Evolutionary conservation across 2,329 filamentous ascomycete genomes (phyloP).

Genomic region (Tolypocladium cylindrosporum): DNA sequence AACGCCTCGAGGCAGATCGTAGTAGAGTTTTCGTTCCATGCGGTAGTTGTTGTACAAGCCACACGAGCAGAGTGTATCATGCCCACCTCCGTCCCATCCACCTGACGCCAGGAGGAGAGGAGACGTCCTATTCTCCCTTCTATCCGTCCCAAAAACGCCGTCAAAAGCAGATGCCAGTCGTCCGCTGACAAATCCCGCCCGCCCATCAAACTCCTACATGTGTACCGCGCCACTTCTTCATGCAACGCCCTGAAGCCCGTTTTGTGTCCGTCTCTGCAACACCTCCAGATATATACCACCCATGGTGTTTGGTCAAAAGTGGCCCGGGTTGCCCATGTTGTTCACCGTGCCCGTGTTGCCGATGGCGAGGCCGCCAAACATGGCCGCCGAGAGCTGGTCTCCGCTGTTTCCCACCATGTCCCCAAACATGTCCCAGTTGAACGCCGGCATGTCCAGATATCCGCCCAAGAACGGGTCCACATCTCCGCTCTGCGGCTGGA

Average conservation of each 20-base stretch:
- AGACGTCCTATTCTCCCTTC: background rate
- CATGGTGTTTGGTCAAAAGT: background rate
- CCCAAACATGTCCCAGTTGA: slow-evolving; percentile 38
- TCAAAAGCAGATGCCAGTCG: background rate
- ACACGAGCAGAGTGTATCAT: background rate
- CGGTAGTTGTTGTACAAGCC: background rate
- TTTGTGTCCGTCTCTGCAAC: background rate
- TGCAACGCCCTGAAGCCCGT: background rate
- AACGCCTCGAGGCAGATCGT: background rate
- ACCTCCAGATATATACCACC: background rate
- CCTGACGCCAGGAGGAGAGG: background rate
- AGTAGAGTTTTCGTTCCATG: background rate
- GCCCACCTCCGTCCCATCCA: background rate
- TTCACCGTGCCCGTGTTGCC: slow-evolving; percentile 4
- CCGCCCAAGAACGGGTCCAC: slow-evolving; percentile 34
- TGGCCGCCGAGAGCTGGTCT: slow-evolving; percentile 17
- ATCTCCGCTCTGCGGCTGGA: slow-evolving; percentile 10
- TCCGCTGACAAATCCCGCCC: background rate
- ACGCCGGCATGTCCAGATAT: slow-evolving; percentile 30
- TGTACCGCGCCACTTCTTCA: background rate
- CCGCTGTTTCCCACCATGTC: slow-evolving; percentile 15
- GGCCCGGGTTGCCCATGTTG: slow-evolving; percentile 1
- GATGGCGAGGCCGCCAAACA: slow-evolving; percentile 19
- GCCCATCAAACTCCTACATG: background rate
- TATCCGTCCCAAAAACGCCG: background rate